phyloP scores from a whole-genome alignment of 2,329 filamentous ascomycete genomes.

The Alternaria alternata region DNA sequence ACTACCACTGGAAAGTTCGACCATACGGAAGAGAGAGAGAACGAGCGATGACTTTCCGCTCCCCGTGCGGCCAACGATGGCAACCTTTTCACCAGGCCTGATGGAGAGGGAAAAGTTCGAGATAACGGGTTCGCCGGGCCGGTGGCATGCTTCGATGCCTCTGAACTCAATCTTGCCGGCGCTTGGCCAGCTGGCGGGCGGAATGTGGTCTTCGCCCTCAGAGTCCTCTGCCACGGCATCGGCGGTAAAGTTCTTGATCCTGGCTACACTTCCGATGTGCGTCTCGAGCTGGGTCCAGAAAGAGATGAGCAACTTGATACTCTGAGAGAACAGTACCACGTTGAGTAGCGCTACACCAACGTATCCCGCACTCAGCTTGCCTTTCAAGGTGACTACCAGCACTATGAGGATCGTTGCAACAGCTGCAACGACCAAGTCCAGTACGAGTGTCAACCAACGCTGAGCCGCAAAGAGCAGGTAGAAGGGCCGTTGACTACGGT shows the following conservation, averaged over 20 bases:
- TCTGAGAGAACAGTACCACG: slow-evolving; percentile 62
- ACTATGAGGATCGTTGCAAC: slow-evolving; percentile 51
- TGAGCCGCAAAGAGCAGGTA: slow-evolving; percentile 58
- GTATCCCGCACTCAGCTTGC: slow-evolving; percentile 57
- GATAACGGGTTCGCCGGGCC: slow-evolving; percentile 51
- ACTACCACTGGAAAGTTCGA: slow-evolving; percentile 54
- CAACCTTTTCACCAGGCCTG: slow-evolving; percentile 58
- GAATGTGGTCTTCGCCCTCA: slow-evolving; percentile 58
- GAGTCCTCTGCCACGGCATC: slow-evolving; percentile 58
- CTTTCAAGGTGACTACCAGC: slow-evolving; percentile 44
- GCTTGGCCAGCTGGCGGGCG: slow-evolving; percentile 55
- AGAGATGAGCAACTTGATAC: slow-evolving; percentile 59
- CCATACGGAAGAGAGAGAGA: slow-evolving; percentile 59
- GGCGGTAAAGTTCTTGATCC: slow-evolving; percentile 63
- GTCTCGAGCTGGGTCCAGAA: slow-evolving; percentile 68
- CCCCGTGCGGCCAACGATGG: slow-evolving; percentile 63
- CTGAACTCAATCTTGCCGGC: slow-evolving; percentile 55
- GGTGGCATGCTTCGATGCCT: slow-evolving; percentile 56
- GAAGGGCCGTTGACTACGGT: slow-evolving; percentile 54
- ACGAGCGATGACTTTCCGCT: slow-evolving; percentile 63
- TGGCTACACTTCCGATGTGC: slow-evolving; percentile 63
- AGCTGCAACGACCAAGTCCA: slow-evolving; percentile 53
- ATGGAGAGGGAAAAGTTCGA: slow-evolving; percentile 59
- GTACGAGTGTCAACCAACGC: slow-evolving; percentile 54
- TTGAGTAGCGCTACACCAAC: slow-evolving; percentile 64